A percentile compares a stretch with the other conserved stretches of the same genome.
phyloP scores from a whole-genome alignment of 768 basidiomycete species.

The Auricularia cornea region DNA sequence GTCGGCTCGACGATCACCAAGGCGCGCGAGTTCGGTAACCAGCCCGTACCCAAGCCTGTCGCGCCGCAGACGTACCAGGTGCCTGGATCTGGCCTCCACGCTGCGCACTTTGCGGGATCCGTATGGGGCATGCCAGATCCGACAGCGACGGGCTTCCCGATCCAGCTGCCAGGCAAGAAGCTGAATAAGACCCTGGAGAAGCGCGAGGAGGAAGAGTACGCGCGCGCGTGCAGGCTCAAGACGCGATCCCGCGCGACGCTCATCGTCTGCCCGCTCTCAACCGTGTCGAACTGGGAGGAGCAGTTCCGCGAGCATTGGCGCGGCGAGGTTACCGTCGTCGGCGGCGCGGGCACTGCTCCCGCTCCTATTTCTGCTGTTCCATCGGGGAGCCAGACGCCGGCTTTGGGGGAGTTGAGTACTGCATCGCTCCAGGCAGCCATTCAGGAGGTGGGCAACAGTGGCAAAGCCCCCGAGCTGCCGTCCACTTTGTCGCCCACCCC shows the following conservation, averaged over 20 bases:
- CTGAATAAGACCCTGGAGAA: constrained; percentile 69
- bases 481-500: constrained; percentile 13
- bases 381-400: background rate
- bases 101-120: constrained; percentile 61
- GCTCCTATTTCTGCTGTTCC: background rate
- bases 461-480: background rate
- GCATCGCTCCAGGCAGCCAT: background rate
- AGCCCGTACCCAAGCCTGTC: constrained; percentile 40
- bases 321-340: constrained; percentile 75
- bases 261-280: constrained; percentile 94
- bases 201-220: constrained; percentile 55
- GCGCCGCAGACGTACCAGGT: constrained; percentile 20
- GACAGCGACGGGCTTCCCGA: constrained; percentile 19
- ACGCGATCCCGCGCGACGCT: constrained; percentile 80
- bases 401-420: background rate
- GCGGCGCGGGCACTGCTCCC: constrained; percentile 43
- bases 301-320: constrained; percentile 97
- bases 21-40: constrained; percentile 55
- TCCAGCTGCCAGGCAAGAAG: constrained; percentile 35
- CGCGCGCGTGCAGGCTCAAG: constrained; percentile 69
- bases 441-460: constrained; percentile 3
- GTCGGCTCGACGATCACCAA: constrained; percentile 76
- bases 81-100: constrained; percentile 28
- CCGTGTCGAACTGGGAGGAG: constrained; percentile 98
- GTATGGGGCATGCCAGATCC: constrained; percentile 79